Base-by-base conservation (phyloP, 768 basidiomycete genomes). In the Cubamyces lactineus region DNA sequence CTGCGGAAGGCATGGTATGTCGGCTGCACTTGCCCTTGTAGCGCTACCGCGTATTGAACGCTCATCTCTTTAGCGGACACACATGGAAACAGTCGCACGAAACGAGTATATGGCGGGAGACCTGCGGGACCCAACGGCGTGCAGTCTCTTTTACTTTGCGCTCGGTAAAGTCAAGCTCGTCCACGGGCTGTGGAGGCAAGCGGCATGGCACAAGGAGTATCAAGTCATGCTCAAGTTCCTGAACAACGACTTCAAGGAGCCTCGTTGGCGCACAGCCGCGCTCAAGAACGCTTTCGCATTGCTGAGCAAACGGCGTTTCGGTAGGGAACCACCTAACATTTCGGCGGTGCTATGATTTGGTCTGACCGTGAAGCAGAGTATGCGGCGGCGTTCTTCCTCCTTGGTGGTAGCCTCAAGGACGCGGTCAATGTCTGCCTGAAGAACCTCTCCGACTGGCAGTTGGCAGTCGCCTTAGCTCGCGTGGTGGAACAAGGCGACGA, bases 371-470 rank as follows among this genome's bases (percentile, higher is more conserved):
- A 8, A 19, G 13, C 71, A 98, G 97, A 94, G 72, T 98, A 98
- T 70, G 96, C 97, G n/a, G 95, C 95, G 0, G 96, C 95, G 1
- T 99, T 99, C 77, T 99, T 99, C 79, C 80, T 99, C 43, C 84
- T 99, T 0, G 96, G 94, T 8, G 89, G 87, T 23, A 86, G 88
- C 45, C 76, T 96, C 39, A 92, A 90, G 73, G 97, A 98, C 66
- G 96, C 96, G 2, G 91, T 95, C 34, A 91, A 86, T 66, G 90
- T 99, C 19, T 96, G 94, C 72, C 71, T 97, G 26, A 90, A 85
- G 66, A 92, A 98, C 56, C 77, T 99, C 21, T 78, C 84, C 24
- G 97, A 99, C 74, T 90, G 96, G 70, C 94, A 96, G 68, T 80
- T 99, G 23, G 97, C 94, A 1, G 74, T 98, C 45, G 89, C 93